Evolutionary conservation across 495 filamentous ascomycete species (phyloP).

Genomic region (Aspergillus ostianus): DNA sequence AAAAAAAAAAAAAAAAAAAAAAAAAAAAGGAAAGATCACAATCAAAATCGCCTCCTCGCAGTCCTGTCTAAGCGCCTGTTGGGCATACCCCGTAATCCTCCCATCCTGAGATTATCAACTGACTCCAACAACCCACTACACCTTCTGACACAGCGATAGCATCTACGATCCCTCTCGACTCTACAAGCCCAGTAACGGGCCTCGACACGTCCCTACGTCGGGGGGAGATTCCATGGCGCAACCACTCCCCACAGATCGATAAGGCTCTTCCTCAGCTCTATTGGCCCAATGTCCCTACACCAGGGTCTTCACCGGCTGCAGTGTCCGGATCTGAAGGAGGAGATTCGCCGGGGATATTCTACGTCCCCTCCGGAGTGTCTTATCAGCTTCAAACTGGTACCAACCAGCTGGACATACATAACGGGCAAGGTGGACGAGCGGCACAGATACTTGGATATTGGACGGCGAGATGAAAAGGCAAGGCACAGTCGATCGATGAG

Average conservation of each 20-base stretch:
- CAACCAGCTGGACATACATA: neutral
- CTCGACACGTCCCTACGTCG: neutral
- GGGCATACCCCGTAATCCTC: neutral
- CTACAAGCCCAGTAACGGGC: neutral
- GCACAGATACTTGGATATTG: neutral
- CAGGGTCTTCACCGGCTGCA: neutral
- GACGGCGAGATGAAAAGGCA: neutral
- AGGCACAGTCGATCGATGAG: neutral
- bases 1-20: too few species aligned
- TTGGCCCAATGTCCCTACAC: neutral
- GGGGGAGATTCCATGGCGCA: neutral
- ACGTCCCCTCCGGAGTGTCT: neutral
- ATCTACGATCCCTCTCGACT: neutral
- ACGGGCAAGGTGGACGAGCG: neutral
- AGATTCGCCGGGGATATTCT: neutral
- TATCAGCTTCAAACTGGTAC: neutral
- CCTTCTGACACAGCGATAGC: neutral
- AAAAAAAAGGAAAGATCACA: neutral
- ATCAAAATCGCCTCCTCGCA: neutral
- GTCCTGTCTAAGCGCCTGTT: neutral
- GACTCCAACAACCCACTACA: neutral
- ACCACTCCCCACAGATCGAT: neutral
- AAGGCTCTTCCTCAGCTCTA: neutral
- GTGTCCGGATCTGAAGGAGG: neutral
- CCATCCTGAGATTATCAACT: neutral